Conservation (phyloP, 139 green algal genomes). For the Chlamydomonas sp. region DNA sequence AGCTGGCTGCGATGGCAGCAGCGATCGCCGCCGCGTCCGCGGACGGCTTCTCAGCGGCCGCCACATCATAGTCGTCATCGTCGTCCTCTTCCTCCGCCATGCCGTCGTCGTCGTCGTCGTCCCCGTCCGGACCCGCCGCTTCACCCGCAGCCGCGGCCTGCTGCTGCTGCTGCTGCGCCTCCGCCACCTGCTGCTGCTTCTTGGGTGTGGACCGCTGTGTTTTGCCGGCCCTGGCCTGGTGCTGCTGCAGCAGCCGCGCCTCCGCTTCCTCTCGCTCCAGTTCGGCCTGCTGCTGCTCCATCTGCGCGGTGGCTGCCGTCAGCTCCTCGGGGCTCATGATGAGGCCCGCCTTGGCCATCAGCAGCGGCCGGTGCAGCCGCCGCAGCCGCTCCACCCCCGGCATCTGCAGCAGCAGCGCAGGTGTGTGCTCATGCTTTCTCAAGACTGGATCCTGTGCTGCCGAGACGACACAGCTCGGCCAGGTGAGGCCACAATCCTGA, state of each 20-base stretch:
- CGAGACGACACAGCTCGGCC: no score
- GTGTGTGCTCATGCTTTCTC: no score
- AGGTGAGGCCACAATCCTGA: no score
- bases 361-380: slow-evolving; percentile 18
- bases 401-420: background rate
- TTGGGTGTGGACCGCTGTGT: no score
- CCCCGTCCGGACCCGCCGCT: background rate
- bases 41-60: background rate
- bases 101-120: background rate
- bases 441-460: no score
- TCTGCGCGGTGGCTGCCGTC: slow-evolving; percentile 1
- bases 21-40: background rate
- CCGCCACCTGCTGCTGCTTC: background rate
- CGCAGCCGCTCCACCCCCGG: slow-evolving; percentile 7
- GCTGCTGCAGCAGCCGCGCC: no score
- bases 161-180: background rate
- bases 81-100: background rate
- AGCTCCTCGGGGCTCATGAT: slow-evolving; percentile 30
- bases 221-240: background rate
- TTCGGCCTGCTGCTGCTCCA: background rate
- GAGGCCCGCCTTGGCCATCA: slow-evolving; percentile 15
- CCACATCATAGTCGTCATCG: background rate
- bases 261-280: background rate
- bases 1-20: background rate
- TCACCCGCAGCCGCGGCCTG: background rate